phyloP scores from a whole-genome alignment of 2,329 filamentous ascomycete genomes.

The Penicillium sp. region DNA sequence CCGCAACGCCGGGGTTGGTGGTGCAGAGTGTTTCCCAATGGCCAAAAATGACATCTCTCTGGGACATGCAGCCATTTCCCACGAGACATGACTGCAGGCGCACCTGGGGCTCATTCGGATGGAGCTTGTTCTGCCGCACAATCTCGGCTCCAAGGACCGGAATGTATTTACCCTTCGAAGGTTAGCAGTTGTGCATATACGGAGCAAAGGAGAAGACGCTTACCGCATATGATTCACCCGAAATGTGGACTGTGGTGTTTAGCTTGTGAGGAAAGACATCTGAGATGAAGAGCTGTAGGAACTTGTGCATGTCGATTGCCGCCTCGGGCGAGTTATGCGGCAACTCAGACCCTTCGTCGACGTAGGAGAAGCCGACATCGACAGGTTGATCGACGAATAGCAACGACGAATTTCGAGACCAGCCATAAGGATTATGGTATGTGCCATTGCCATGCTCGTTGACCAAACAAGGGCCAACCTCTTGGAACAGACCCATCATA shows the following conservation, averaged over 20 bases:
- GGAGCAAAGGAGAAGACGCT: too few species aligned
- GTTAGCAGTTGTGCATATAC: slow-evolving; percentile 1
- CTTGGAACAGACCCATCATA: slow-evolving; percentile 53
- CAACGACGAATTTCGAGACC: slow-evolving; percentile 26
- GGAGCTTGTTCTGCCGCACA: slow-evolving; percentile 44
- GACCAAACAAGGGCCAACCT: slow-evolving; percentile 46
- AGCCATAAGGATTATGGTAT: slow-evolving; percentile 19
- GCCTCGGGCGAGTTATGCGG: slow-evolving; percentile 42
- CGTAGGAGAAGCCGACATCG: slow-evolving; percentile 28
- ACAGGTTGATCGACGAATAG: slow-evolving; percentile 30
- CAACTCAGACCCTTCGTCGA: slow-evolving; percentile 20
- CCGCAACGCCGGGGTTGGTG: slow-evolving; percentile 44
- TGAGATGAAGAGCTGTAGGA: slow-evolving; percentile 49
- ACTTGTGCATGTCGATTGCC: slow-evolving; percentile 50
- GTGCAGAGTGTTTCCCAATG: slow-evolving; percentile 51
- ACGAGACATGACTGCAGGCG: slow-evolving; percentile 47
- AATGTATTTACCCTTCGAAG: slow-evolving; percentile 48
- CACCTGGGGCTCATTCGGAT: slow-evolving; percentile 43
- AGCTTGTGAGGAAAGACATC: slow-evolving; percentile 46
- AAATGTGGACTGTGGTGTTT: slow-evolving; percentile 45
- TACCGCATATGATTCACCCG: slow-evolving; percentile 52
- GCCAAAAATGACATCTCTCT: slow-evolving; percentile 41
- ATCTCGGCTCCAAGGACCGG: slow-evolving; percentile 47
- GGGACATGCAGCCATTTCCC: slow-evolving; percentile 49
- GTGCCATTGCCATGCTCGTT: slow-evolving; percentile 25